Evolutionary conservation across 176 grass and related monocot species (phyloP).

Genomic region (Saccharum officinarum): DNA sequence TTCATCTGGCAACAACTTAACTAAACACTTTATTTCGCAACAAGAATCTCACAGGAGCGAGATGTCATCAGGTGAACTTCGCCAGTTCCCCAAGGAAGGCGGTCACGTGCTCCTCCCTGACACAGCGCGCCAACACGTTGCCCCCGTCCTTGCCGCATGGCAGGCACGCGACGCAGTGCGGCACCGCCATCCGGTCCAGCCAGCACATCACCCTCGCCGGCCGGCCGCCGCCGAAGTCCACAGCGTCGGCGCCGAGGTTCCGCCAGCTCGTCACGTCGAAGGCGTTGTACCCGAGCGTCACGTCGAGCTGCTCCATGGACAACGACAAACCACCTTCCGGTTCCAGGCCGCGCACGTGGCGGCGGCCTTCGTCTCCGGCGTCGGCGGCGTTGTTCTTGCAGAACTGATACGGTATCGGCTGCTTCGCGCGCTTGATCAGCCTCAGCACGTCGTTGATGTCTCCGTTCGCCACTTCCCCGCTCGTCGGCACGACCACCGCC

Average conservation of each 20-base stretch:
- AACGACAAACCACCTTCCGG: neutral
- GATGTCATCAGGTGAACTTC: neutral
- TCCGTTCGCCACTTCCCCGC: constrained; percentile 15
- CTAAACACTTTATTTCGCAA: neutral
- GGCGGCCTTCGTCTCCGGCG: neutral
- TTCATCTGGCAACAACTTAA: neutral
- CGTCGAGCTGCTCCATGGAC: neutral
- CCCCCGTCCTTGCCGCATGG: constrained; percentile 17
- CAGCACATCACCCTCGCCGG: constrained; percentile 27
- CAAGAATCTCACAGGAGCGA: neutral
- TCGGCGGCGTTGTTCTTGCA: too few relatives aligned
- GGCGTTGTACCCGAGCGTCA: constrained; percentile 28
- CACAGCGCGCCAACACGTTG: constrained; percentile 23
- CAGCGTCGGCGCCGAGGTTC: constrained; percentile 24
- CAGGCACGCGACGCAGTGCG: constrained; percentile 28
- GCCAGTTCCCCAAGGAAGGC: neutral
- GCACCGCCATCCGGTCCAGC: neutral
- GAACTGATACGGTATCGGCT: neutral
- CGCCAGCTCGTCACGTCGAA: constrained; percentile 34
- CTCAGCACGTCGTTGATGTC: neutral
- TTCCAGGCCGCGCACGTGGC: neutral
- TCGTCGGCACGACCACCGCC: neutral
- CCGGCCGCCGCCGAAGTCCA: constrained; percentile 14
- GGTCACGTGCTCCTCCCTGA: constrained; percentile 14
- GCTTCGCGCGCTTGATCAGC: constrained; percentile 28